Evolutionary conservation across 176 grass and related monocot genomes (phyloP).

Genomic region (Juncus effusus): DNA sequence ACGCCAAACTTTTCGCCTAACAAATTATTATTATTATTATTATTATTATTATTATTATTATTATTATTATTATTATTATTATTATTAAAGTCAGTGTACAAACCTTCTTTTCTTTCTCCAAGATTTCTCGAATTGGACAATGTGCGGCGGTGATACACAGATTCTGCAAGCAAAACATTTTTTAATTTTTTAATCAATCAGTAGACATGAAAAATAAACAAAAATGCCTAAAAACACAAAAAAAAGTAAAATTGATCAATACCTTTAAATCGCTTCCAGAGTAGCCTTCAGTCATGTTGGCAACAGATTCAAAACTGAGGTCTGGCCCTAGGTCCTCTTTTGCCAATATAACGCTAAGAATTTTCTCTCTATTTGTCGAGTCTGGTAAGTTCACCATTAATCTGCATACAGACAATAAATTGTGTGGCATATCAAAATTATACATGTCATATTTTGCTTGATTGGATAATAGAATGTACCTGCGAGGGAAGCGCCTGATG

Average conservation of each 20-base stretch:
- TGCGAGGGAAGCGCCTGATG: conserved; percentile 95
- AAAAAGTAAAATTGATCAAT: conserved; percentile 17
- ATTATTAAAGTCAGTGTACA: not conserved
- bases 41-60: conserved; percentile 13
- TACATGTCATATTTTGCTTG: conserved; percentile 2
- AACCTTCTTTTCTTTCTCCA: conserved; percentile 99
- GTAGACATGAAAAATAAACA: not conserved
- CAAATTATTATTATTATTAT: conserved; percentile 11
- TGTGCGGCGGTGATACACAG: conserved; percentile 91
- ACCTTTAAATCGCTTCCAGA: conserved; percentile 99
- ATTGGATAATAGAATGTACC: conserved; percentile 28
- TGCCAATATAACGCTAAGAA: conserved; percentile 90
- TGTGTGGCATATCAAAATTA: not conserved
- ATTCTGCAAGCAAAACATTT: conserved; percentile 59
- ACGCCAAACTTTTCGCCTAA: conserved; percentile 67
- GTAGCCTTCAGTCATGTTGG: conserved; percentile 97
- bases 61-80: conserved; percentile 13
- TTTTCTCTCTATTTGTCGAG: conserved; percentile 88
- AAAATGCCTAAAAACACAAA: conserved; percentile 15
- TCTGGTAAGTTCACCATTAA: conserved; percentile 99
- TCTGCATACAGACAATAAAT: conserved; percentile 44
- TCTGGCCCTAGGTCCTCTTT: conserved; percentile 77
- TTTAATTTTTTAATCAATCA: conserved; percentile 17
- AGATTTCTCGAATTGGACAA: conserved; percentile 91
- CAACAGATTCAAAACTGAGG: conserved; percentile 66